Conservation (phyloP, 208 protist genomes). For the Porcisia hertigi region DNA sequence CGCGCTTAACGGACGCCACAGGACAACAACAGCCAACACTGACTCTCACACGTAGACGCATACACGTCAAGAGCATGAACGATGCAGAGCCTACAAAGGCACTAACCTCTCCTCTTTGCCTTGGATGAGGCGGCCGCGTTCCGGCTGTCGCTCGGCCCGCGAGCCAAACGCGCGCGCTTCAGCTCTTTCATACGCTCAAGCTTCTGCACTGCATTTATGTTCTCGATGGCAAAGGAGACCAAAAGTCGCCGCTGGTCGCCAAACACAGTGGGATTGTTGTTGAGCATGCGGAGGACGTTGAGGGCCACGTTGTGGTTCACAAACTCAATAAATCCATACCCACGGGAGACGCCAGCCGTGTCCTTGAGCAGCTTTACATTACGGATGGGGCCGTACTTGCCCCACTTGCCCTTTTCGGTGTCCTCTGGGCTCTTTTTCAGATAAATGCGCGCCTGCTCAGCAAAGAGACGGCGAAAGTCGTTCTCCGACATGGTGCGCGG, state of each 20-base stretch:
- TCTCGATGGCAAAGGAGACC: slow-evolving; percentile 93
- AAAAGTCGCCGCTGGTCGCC: slow-evolving; percentile 83
- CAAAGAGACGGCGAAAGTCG: slow-evolving; percentile 84
- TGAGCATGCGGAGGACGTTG: slow-evolving; percentile 76
- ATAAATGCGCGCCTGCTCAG: slow-evolving; percentile 65
- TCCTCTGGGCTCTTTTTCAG: slow-evolving; percentile 76
- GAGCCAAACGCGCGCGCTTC: slow-evolving; percentile 49
- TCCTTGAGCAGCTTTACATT: slow-evolving; percentile 88
- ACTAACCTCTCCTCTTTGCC: neutral
- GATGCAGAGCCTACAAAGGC: neutral
- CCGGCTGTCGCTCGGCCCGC: slow-evolving; percentile 10
- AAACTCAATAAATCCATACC: slow-evolving; percentile 94
- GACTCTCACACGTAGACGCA: neutral
- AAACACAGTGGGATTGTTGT: slow-evolving; percentile 94
- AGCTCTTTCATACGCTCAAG: slow-evolving; percentile 83
- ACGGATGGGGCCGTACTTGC: slow-evolving; percentile 90
- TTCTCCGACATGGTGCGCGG: slow-evolving; percentile 89
- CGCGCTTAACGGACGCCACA: neutral
- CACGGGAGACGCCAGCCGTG: slow-evolving; percentile 76
- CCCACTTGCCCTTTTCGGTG: slow-evolving; percentile 77
- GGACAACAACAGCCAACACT: neutral
- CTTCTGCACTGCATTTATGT: slow-evolving; percentile 89
- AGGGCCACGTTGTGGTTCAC: slow-evolving; percentile 91
- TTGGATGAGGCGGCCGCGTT: neutral
- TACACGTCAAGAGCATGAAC: neutral